Evolutionary conservation across 2,329 filamentous ascomycete species (phyloP), one percentile per base, ranked within the genome.

Genomic region (Pestalotiopsis fici): DNA sequence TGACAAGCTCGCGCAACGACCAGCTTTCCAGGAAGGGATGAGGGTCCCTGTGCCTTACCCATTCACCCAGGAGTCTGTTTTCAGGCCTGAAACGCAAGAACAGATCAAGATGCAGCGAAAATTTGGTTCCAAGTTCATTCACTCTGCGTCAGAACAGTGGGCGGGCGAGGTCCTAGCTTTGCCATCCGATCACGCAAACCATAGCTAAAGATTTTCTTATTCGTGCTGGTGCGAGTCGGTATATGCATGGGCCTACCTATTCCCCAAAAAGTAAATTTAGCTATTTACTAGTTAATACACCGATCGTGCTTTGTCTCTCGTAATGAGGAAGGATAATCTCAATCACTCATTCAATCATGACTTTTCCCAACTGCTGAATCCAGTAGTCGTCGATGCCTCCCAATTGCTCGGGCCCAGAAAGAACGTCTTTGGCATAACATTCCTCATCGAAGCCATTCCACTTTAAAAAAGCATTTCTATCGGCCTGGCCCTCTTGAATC

Each of bases 391-490:
- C 63, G 6, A 65, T 21, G 7, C 18, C 18, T 1, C 63, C 63
- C 13, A 65, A 50, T 7, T 65, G 63, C 28, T 65, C 21, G 18
- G 12, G 43, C 15, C 62, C 62, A 18, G 25, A 27, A n/a, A 65
- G 27, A n/a, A 79, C 73, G 0, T 71, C 76, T 18, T 68, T 3
- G 0, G 74, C 74, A 43, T 69, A 73, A 15, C 75, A 72, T 43
- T 77, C 74, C 1, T 75, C 72, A 59, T 79, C 78, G 75, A 76
- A 78, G 0, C 21, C 39, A 64, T 78, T 75, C n/a, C 57, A 68
- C n/a, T 64, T 39, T 1, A 78, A 64, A 11, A 76, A 69, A 0
- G 76, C 75, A 7, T 71, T 25, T 3, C 64, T 65, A 67, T 79
- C 74, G 0, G 78, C 76, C 1, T 65, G 68, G 2, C 75, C 76